phyloP scores from a whole-genome alignment of 306 rosid species.

The Lupinus albus region DNA sequence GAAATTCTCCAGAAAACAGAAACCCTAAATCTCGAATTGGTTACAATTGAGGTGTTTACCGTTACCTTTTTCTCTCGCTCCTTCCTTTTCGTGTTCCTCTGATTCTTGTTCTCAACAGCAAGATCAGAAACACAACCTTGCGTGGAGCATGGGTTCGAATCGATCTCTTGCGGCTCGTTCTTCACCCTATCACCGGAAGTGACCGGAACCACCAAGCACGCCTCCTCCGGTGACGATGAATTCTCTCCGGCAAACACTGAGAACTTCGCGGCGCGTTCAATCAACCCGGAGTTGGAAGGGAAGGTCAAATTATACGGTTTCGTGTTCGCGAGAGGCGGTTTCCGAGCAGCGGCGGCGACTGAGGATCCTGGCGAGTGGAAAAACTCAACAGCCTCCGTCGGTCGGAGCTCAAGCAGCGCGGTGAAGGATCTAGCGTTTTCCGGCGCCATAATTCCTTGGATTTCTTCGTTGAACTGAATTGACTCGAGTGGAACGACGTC shows the following conservation, averaged over 20 bases:
- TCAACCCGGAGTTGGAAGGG: conserved; percentile 55
- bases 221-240: conserved; percentile 55
- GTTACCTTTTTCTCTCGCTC: conserved; percentile 91
- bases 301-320: conserved; percentile 60
- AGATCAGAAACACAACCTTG: conserved; percentile 55
- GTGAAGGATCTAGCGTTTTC: conserved; percentile 86
- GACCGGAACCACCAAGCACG: conserved; percentile 41
- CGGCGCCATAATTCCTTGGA: conserved; percentile 72
- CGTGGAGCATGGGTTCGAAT: conserved; percentile 69
- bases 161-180: conserved; percentile 77
- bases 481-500: conserved; percentile 60
- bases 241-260: conserved; percentile 64
- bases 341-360: conserved; percentile 20
- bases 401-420: conserved; percentile 87
- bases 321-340: conserved; percentile 35
- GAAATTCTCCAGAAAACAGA: conserved; percentile 30
- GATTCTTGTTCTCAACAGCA: conserved; percentile 56
- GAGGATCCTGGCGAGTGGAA: conserved; percentile 64
- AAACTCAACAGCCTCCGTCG: conserved; percentile 79
- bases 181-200: conserved; percentile 64
- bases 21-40: conserved; percentile 46
- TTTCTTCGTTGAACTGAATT: conserved; percentile 80
- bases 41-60: neutral
- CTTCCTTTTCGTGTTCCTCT: conserved; percentile 71
- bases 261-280: conserved; percentile 73